Evolutionary conservation across 73 alveolate genomes (phyloP).

Genomic region (Symbiodinium natans): DNA sequence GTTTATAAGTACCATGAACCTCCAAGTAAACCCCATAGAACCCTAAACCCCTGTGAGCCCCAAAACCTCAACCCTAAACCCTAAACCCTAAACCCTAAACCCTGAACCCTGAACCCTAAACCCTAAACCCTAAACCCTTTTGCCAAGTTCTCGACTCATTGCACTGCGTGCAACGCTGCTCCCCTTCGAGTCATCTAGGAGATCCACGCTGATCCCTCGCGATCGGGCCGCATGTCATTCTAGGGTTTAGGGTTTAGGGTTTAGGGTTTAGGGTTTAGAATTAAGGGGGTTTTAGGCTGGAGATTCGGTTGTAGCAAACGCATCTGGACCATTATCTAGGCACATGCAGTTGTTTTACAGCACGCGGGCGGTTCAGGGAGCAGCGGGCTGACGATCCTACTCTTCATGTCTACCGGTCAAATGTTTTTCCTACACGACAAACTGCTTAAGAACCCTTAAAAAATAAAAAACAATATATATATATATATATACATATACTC

Average conservation of each 20-base stretch:
- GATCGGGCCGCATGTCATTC: background rate
- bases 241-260: background rate
- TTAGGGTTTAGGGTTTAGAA: background rate
- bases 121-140: background rate
- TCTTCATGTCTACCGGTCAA: too few species aligned
- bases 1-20: background rate
- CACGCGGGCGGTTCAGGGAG: too few species aligned
- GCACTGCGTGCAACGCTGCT: constrained; percentile 32
- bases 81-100: background rate
- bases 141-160: background rate
- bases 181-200: constrained; percentile 6
- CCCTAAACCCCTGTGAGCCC: too few species aligned
- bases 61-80: background rate
- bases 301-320: background rate
- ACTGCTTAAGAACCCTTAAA: too few species aligned
- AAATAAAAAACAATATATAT: too few species aligned
- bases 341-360: too few species aligned
- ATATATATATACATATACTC: too few species aligned
- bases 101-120: background rate
- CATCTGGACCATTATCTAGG: too few species aligned
- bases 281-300: background rate
- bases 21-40: too few species aligned
- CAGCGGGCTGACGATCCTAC: too few species aligned
- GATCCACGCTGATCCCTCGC: constrained; percentile 79
- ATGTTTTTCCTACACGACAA: too few species aligned